Evolutionary conservation across 164 flowering plant genomes (phyloP).

Genomic region (Chloranthus sessilifolius): DNA sequence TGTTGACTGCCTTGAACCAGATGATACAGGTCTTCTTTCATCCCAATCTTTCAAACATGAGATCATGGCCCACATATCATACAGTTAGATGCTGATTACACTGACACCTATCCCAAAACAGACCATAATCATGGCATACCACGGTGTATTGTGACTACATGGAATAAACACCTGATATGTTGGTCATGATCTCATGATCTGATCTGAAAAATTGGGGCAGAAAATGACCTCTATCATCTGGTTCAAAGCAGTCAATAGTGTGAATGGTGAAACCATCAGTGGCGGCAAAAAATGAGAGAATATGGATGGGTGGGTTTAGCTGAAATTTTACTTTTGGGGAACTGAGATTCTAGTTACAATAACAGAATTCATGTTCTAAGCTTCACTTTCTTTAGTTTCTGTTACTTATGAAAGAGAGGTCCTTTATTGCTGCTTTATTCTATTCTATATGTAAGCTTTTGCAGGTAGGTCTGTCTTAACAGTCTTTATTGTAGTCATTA

Average conservation of each 20-base stretch:
- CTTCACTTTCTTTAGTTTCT: conserved; percentile 7
- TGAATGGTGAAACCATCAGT: too few relatives aligned
- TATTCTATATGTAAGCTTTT: conserved; percentile 26
- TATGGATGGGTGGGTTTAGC: conserved; percentile 7
- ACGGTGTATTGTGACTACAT: not conserved
- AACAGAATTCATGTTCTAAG: conserved; percentile 16
- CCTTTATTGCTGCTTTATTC: conserved; percentile 45
- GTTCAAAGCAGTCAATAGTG: too few relatives aligned
- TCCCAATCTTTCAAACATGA: too few relatives aligned
- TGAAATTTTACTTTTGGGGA: conserved; percentile 1
- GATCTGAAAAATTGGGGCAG: too few relatives aligned
- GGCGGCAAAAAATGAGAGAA: not conserved
- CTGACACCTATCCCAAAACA: too few relatives aligned
- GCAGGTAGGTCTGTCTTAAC: not conserved
- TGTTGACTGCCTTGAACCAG: too few relatives aligned
- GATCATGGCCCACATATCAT: too few relatives aligned
- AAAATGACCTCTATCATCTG: too few relatives aligned
- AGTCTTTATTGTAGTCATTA: not conserved
- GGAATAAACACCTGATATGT: not conserved
- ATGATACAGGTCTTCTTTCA: too few relatives aligned
- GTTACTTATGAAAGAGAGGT: conserved; percentile 13
- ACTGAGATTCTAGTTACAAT: conserved; percentile 7
- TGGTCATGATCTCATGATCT: too few relatives aligned
- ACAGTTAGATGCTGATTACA: too few relatives aligned
- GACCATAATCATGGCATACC: too few relatives aligned